Evolutionary conservation across 225 moss, liverwort and hornwort genomes (phyloP), one percentile per base, ranked within the genome.

Genomic region (Anthoceros angustus): DNA sequence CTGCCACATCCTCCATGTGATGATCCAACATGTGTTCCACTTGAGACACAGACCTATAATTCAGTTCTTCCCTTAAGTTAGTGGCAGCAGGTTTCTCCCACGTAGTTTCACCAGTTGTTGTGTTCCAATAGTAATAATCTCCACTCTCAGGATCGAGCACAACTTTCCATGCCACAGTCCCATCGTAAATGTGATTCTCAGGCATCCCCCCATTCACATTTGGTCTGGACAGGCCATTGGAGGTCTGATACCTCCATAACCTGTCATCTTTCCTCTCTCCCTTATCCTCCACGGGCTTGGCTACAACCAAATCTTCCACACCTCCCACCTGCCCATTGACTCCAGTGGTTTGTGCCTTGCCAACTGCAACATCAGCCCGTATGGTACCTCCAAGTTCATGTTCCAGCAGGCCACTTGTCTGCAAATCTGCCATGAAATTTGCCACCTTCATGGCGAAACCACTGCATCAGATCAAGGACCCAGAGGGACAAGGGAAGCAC

Each of bases 111-210:
- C 85, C 76, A 2, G 85, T 80, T 16, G 71, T 63, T 65, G 74
- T 85, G 42, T 85, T 85, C 85, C 85, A 85, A 61, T 77, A 85
- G 24, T 85, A 85, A 40, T 80, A 82, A 65, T 82, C 81, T 42
- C 75, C 73, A 66, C 68, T 82, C 63, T 85, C 85, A 41, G 72
- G 77, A 71, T 75, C 74, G 40, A 82, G 39, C 60, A 85, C 79
- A 64, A 82, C 69, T 82, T 85, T 79, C 85, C 85, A 85, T 12
- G 74, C 77, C 7, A 18, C 55, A 18, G 55, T 39, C 80, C 77
- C 62, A 9, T 21, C 14, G 70, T 16, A 55, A 67, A 72, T 3
- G 62, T 65, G 46, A 46, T 65, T 12, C 73, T 64, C 41, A 62
- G 42, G 18, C 68, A 23, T 32, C 32, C 1, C 74, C 66, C 68